Evolutionary conservation across 2,329 filamentous ascomycete species (phyloP).

Genomic region (Colletotrichum scovillei): DNA sequence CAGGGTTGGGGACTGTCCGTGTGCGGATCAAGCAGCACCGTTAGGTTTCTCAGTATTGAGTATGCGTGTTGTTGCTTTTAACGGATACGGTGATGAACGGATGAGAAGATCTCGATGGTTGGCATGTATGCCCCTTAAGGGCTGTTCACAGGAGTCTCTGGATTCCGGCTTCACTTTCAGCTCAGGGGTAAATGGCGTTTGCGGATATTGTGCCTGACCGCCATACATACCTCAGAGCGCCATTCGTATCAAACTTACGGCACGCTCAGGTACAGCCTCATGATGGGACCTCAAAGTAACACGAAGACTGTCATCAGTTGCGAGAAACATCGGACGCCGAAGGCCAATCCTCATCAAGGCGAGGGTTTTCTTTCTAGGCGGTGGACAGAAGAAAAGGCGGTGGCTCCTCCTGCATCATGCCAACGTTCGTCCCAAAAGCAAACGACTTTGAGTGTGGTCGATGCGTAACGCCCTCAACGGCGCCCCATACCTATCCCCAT

Average conservation of each 20-base stretch:
- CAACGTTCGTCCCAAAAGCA: neutral
- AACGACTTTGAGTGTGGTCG: slow-evolving; percentile 30
- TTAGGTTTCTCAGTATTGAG: neutral
- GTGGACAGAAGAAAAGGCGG: neutral
- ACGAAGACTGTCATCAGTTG: too few relatives aligned
- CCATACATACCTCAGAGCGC: slow-evolving; percentile 1
- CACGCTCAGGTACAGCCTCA: neutral
- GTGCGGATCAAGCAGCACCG: neutral
- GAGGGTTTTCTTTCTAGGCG: neutral
- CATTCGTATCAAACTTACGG: neutral
- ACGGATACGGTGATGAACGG: neutral
- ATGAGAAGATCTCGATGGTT: neutral
- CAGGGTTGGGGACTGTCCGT: neutral
- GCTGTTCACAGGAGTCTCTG: neutral
- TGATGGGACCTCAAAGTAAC: too few relatives aligned
- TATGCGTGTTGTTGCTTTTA: neutral
- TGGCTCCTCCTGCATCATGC: fast-evolving
- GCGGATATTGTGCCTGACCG: neutral
- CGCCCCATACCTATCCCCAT: neutral
- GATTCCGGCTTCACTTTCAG: neutral
- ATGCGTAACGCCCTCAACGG: neutral
- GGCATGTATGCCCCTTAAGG: neutral
- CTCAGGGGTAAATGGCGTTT: neutral
- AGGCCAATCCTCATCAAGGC: neutral
- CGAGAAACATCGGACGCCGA: neutral